Conservation (phyloP, 805 yeast species). For the Dipodascopsis uninucleata region DNA sequence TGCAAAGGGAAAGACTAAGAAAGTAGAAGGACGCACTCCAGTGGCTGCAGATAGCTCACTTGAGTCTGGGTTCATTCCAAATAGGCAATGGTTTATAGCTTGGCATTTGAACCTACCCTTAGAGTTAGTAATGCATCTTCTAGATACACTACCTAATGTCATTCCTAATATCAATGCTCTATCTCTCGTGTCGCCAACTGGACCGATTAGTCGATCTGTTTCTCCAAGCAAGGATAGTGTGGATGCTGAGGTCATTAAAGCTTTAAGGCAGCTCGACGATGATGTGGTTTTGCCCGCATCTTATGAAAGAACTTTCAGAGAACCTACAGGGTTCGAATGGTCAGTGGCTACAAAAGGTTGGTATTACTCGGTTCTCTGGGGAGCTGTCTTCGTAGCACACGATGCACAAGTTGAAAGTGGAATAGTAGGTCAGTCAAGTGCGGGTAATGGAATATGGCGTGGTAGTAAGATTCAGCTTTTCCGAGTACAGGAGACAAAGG, state of each 20-base stretch:
- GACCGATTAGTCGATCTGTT: neutral
- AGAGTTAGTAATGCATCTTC: conserved; percentile 5
- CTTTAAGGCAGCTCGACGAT: conserved; percentile 23
- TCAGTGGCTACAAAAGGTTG: conserved; percentile 62
- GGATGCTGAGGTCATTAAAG: conserved; percentile 16
- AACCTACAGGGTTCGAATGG: conserved; percentile 57
- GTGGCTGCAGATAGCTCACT: neutral
- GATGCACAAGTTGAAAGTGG: conserved; percentile 11
- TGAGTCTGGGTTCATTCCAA: conserved; percentile 46
- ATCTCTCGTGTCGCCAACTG: neutral
- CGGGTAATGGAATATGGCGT: conserved; percentile 20
- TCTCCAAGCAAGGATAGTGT: no score
- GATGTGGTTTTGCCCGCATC: conserved; percentile 17
- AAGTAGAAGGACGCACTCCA: conserved; percentile 21
- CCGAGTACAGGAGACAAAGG: conserved; percentile 42
- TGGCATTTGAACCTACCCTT: conserved; percentile 15
- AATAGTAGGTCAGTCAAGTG: no score
- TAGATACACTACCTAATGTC: conserved; percentile 14
- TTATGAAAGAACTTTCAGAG: conserved; percentile 16
- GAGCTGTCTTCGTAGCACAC: conserved; percentile 44
- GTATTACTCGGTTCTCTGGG: conserved; percentile 68
- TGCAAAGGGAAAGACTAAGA: conserved; percentile 2
- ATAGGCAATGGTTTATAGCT: conserved; percentile 44
- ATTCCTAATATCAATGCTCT: conserved; percentile 13
- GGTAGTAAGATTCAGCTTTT: conserved; percentile 45